Conservation (phyloP, 1,284 basidiomycete species). For the Mycena citricolor region DNA sequence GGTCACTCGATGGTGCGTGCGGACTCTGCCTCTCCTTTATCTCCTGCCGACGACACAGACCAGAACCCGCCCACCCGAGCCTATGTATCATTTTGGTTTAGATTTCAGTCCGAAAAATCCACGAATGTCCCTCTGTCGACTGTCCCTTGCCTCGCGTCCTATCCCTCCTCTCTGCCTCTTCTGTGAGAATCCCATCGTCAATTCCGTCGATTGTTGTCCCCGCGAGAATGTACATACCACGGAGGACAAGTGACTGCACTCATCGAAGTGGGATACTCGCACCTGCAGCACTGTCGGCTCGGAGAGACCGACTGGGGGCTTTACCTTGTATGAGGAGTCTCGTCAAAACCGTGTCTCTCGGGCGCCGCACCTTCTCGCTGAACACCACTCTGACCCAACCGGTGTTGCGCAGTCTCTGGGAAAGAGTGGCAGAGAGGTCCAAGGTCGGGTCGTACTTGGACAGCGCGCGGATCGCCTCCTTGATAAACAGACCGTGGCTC, state of each 20-base stretch:
- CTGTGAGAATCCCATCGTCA: constrained; percentile 34
- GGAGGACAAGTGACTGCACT: constrained; percentile 52
- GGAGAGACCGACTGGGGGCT: background rate
- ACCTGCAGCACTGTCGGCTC: constrained; percentile 5
- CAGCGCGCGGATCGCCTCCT: constrained; percentile 58
- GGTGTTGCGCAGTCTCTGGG: constrained; percentile 64
- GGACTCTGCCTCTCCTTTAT: background rate
- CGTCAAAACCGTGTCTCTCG: background rate
- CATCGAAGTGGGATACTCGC: constrained; percentile 36
- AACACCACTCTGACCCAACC: constrained; percentile 66
- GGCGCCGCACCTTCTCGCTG: constrained; percentile 43
- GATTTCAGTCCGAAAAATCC: constrained; percentile 68
- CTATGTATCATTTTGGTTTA: background rate
- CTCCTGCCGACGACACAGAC: background rate
- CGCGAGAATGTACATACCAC: constrained; percentile 45
- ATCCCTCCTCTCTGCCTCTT: constrained; percentile 78
- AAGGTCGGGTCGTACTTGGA: constrained; percentile 36
- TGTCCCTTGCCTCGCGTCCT: constrained; percentile 70
- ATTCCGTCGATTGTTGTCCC: background rate
- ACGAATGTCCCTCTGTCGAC: constrained; percentile 73
- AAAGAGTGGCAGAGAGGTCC: constrained; percentile 31
- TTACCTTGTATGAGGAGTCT: too few relatives aligned
- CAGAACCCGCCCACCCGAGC: background rate
- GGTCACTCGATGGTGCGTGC: background rate
- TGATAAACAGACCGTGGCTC: constrained; percentile 80